phyloP scores from a whole-genome alignment of 805 yeast species.

The Candida maris region DNA sequence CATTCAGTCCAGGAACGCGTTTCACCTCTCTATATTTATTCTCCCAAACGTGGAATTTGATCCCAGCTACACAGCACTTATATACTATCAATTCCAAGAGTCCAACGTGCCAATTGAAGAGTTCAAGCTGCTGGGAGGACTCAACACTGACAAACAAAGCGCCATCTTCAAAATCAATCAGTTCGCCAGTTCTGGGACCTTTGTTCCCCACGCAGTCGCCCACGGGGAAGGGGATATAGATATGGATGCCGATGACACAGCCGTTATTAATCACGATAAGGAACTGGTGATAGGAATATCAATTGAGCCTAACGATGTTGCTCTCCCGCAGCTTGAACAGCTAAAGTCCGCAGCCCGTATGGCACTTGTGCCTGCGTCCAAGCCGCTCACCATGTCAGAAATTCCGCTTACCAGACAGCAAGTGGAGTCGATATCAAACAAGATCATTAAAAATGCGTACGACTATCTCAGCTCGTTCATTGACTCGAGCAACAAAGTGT shows the following conservation, averaged over 20 bases:
- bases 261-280: slow-evolving; percentile 3
- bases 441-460: slow-evolving; percentile 88
- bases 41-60: slow-evolving; percentile 80
- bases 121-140: slow-evolving; percentile 63
- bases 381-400: slow-evolving; percentile 20
- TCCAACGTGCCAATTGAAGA: slow-evolving; percentile 38
- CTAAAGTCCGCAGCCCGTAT: slow-evolving; percentile 23
- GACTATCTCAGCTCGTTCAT: slow-evolving; percentile 87
- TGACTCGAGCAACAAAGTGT: slow-evolving; percentile 74
- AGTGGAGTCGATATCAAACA: slow-evolving; percentile 67
- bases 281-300: slow-evolving; percentile 71
- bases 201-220: slow-evolving; percentile 12
- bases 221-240: slow-evolving; percentile 42
- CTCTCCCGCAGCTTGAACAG: slow-evolving; percentile 49
- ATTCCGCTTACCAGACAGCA: slow-evolving; percentile 23
- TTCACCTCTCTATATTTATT: slow-evolving; percentile 79
- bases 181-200: slow-evolving; percentile 12
- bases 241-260: slow-evolving; percentile 47
- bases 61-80: slow-evolving; percentile 70
- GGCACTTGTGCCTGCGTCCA: slow-evolving; percentile 38
- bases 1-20: slow-evolving; percentile 51
- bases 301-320: slow-evolving; percentile 72
- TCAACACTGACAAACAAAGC: slow-evolving; percentile 70
- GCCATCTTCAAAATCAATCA: slow-evolving; percentile 80
- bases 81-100: slow-evolving; percentile 79